These are phyloP conservation scores for Rhodotorula paludigena DNA, from an alignment of 768 basidiomycete species.

Conservation along the genomic window DNA sequence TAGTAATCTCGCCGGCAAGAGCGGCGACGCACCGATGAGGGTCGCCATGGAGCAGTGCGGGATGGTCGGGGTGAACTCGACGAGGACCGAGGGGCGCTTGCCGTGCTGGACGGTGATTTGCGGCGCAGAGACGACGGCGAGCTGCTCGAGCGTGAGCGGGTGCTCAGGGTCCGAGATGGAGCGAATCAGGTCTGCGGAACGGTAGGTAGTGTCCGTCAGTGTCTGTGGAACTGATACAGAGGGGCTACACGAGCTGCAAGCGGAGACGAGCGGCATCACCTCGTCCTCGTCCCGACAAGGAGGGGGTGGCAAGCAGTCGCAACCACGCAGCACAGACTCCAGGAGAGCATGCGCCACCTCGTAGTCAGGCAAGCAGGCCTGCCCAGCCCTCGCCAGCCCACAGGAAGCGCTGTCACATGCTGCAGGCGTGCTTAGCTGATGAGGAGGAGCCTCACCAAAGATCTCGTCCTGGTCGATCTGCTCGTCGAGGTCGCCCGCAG, in stretches of 20 bases:
- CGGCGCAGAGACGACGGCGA: slow-evolving; percentile 85
- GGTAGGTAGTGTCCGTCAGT: background rate
- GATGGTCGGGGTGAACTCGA: slow-evolving; percentile 93
- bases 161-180: slow-evolving; percentile 94
- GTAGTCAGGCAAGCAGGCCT: too few species aligned
- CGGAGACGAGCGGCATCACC: too few species aligned
- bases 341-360: too few species aligned
- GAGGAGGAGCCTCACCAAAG: slow-evolving; percentile 59
- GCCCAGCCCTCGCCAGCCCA: too few species aligned
- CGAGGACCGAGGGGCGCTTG: slow-evolving; percentile 61
- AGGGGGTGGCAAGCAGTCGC: too few species aligned
- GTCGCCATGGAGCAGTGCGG: slow-evolving; percentile 98
- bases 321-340: too few species aligned
- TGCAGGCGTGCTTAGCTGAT: background rate
- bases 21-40: slow-evolving; percentile 65
- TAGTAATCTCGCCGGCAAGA: too few species aligned
- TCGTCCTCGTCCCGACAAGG: background rate
- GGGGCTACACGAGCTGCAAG: too few species aligned
- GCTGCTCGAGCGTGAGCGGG: slow-evolving; percentile 81
- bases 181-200: slow-evolving; percentile 67
- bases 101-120: slow-evolving; percentile 62
- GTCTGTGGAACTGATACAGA: background rate
- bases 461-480: slow-evolving; percentile 87
- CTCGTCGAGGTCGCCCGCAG: slow-evolving; percentile 55
- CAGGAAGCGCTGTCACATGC: too few species aligned